These are phyloP conservation scores for Colletotrichum magnum DNA, from an alignment of 2,329 filamentous ascomycete genomes.

Conservation along the genomic window DNA sequence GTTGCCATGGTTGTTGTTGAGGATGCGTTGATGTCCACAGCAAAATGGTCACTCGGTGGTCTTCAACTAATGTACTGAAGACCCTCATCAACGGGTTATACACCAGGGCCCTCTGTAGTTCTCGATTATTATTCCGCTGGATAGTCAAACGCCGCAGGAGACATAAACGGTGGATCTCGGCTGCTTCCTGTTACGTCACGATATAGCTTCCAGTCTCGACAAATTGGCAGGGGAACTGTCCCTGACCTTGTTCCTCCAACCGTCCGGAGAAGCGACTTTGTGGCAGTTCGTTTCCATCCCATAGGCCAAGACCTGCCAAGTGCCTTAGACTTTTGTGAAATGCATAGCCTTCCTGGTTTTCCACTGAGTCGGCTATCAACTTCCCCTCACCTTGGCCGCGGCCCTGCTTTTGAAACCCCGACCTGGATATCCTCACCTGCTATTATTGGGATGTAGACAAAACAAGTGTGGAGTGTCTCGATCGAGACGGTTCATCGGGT, in stretches of 20 bases:
- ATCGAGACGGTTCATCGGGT: neutral
- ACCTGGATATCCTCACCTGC: neutral
- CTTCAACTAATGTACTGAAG: neutral
- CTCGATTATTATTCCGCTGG: neutral
- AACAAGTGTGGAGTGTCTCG: conserved; percentile 3
- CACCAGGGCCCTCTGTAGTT: neutral
- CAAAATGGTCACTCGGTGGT: neutral
- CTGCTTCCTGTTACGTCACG: neutral
- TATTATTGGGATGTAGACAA: conserved; percentile 13
- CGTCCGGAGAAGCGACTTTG: too few species aligned
- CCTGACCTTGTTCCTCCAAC: neutral
- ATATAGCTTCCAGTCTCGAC: neutral
- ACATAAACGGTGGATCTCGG: neutral
- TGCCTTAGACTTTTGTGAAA: neutral
- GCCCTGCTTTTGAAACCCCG: neutral
- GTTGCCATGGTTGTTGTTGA: conserved; percentile 5
- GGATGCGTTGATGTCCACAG: fast-evolving
- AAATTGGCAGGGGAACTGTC: neutral
- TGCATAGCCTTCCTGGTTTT: neutral
- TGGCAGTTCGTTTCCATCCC: neutral
- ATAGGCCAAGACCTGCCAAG: conserved; percentile 9
- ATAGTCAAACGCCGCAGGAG: conserved; percentile 11
- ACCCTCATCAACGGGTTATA: neutral
- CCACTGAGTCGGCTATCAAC: neutral
- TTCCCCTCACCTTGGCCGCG: neutral